phyloP scores from a whole-genome alignment of 306 rosid species.

The Myrica gale region DNA sequence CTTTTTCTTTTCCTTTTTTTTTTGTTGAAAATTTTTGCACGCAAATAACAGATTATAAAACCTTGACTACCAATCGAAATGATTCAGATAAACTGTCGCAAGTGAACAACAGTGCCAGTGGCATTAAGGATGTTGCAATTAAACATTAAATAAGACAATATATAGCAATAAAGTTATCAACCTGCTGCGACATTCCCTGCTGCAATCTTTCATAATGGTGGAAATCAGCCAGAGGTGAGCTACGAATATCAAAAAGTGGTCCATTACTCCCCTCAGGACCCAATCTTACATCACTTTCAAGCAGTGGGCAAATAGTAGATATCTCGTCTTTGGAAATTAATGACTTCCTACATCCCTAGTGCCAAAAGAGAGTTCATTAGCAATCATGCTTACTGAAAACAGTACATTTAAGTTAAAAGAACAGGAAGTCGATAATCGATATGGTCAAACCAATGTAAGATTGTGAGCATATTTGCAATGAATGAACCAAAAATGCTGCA shows the following conservation, averaged over 20 bases:
- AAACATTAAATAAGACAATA: background rate
- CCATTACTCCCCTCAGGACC: constrained; percentile 48
- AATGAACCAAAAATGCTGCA: background rate
- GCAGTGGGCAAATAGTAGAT: constrained; percentile 39
- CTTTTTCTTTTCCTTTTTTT: background rate
- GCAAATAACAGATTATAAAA: background rate
- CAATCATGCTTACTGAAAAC: background rate
- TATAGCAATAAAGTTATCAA: constrained; percentile 28
- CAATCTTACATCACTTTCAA: constrained; percentile 55
- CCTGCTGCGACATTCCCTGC: constrained; percentile 63
- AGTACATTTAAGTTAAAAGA: constrained; percentile 12
- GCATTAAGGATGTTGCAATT: background rate
- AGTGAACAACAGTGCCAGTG: background rate
- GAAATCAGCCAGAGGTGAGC: constrained; percentile 68
- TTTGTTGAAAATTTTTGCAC: background rate
- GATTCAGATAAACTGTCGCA: background rate
- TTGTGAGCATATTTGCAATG: too few species aligned
- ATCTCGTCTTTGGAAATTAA: constrained; percentile 38
- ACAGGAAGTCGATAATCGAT: background rate
- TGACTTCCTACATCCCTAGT: constrained; percentile 52
- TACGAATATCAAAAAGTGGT: constrained; percentile 52
- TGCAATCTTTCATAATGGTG: constrained; percentile 74
- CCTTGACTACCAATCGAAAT: background rate
- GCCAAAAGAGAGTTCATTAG: constrained; percentile 32
- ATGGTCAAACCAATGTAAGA: background rate